Evolutionary conservation across 2,329 filamentous ascomycete species (phyloP), one percentile per base, ranked within the genome.

Genomic region (Hypoxylon sp.): DNA sequence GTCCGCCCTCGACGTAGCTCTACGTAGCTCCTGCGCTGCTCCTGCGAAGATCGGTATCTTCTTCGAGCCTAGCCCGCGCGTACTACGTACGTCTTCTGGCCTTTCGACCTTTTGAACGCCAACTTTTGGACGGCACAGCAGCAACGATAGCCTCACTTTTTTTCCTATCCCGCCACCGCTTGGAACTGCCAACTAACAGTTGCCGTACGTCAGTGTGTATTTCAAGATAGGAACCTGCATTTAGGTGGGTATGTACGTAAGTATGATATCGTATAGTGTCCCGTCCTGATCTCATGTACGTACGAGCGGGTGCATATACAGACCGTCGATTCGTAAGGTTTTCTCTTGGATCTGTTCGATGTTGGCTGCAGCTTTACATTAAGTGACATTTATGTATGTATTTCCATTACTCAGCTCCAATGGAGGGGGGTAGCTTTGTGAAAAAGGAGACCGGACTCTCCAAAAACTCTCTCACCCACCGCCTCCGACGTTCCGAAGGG

Each of bases 401-500:
- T 27, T 42, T 35, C 35, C 46, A 55, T 55, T 55, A 55, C 52
- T 55, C 52, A 55, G 52, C 52, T 33, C 46, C 21, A 29, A 38
- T n/a, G 10, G 9, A 6, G 9, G 10, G 8, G 8, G 2, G 9
- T 1, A 41, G 15, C 26, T 29, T 11, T 11, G n/a, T n/a, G n/a
- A n/a, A n/a, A n/a, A 40, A 17, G 35, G n/a, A 20, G 37, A 11
- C 38, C 21, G n/a, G 38, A 41, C 33, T 17, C 38, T n/a, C n/a
- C n/a, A n/a, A n/a, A n/a, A 27, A 31, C n/a, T 24, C 38, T 15
- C 7, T 21, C 45, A 38, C 57, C 55, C 55, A 55, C 59, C 59
- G 17, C 33, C 59, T 62, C 59, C 59, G 59, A 49, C 40, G 42
- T 62, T 62, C 59, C 59, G 58, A 47, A 55, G 58, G 55, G 53